These are phyloP conservation scores for Paecilomyces fulvus DNA, from an alignment of 2,329 filamentous ascomycete species.

Conservation along the genomic window DNA sequence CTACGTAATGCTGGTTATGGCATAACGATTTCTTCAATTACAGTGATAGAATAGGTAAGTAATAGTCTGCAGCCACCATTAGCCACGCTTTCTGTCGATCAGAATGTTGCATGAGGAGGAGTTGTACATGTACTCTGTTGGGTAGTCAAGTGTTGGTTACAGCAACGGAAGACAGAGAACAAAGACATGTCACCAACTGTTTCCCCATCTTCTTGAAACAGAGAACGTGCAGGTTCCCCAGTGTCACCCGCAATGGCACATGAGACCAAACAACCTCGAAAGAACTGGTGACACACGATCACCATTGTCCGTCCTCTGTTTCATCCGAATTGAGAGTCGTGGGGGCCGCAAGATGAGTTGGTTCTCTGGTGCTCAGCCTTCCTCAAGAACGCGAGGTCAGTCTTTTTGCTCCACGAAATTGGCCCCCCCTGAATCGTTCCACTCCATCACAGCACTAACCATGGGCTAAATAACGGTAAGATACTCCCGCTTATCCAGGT, in stretches of 20 bases:
- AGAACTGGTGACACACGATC: background rate
- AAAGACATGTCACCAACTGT: too few relatives aligned
- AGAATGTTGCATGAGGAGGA: background rate
- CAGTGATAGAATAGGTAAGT: background rate
- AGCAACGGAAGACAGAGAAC: background rate
- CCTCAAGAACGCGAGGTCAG: background rate
- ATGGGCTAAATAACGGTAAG: background rate
- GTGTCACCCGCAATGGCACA: background rate
- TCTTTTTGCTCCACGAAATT: background rate
- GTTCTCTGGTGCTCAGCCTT: background rate
- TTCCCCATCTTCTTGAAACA: background rate
- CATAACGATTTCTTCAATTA: background rate
- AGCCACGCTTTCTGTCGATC: background rate
- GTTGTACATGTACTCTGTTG: background rate
- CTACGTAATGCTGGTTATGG: background rate
- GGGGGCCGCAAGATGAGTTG: background rate
- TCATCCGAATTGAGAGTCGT: background rate
- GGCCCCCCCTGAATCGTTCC: background rate
- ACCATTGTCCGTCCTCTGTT: background rate
- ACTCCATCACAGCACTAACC: background rate
- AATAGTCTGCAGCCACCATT: background rate
- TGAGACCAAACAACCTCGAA: too few relatives aligned
- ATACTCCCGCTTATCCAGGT: background rate
- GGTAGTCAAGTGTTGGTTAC: background rate
- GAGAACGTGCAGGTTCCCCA: background rate